phyloP scores from a whole-genome alignment of 75 land plant genomes.

The Picea sitchensis region DNA sequence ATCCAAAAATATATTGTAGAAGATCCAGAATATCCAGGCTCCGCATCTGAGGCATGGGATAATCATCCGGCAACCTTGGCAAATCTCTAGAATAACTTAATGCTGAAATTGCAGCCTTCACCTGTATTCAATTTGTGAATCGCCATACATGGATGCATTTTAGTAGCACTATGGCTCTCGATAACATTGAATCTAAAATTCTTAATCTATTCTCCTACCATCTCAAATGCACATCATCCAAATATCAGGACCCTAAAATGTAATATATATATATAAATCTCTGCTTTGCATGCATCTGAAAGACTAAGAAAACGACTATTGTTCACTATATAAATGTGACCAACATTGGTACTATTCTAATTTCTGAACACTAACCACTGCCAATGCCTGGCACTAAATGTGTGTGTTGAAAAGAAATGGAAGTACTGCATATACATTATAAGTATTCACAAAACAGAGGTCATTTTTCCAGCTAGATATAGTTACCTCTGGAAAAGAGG shows the following conservation, averaged over 20 bases:
- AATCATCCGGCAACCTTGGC: conserved; percentile 61
- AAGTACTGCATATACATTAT: not conserved
- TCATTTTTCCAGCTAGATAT: not conserved
- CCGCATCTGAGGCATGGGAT: conserved; percentile 51
- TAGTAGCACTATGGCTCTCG: not conserved
- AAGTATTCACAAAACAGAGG: conserved; percentile 7
- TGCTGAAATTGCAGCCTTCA: conserved; percentile 71
- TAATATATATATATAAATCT: not conserved
- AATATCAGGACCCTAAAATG: not conserved
- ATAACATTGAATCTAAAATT: not conserved
- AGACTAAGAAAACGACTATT: no score
- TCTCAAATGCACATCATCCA: not conserved
- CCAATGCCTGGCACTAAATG: no score
- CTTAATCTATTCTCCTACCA: not conserved
- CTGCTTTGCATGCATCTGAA: not conserved
- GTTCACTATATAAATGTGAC: no score
- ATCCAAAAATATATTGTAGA: conserved; percentile 85
- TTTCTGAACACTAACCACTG: no score
- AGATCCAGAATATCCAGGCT: conserved; percentile 81
- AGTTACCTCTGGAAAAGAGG: conserved; percentile 75
- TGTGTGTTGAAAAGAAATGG: no score
- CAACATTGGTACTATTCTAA: no score
- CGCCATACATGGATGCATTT: not conserved
- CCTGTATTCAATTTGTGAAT: conserved; percentile 33
- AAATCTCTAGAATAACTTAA: conserved; percentile 52